These are phyloP conservation scores for Haberlea rhodopensis DNA, from an alignment of 257 asterid genomes.

Conservation along the genomic window DNA sequence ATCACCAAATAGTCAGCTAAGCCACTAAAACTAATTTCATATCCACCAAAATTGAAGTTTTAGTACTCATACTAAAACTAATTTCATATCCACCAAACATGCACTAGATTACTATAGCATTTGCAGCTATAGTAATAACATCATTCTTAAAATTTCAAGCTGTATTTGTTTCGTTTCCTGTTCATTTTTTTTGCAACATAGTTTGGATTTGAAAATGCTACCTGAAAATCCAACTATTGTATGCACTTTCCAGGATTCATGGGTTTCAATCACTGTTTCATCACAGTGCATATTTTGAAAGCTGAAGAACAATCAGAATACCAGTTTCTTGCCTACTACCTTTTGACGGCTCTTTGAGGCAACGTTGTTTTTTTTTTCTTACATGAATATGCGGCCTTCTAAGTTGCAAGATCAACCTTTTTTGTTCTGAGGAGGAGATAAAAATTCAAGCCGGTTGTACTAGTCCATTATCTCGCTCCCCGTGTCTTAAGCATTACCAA, in stretches of 20 bases:
- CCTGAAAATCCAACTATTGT: background rate
- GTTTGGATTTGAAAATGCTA: background rate
- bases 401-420: background rate
- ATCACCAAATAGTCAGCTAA: too few species aligned
- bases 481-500: too few species aligned
- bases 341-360: background rate
- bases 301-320: background rate
- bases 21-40: too few species aligned
- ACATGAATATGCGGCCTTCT: background rate
- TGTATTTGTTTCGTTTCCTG: background rate
- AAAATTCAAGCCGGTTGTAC: background rate
- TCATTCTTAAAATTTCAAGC: background rate
- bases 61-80: too few species aligned
- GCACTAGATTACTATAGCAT: too few species aligned
- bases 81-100: too few species aligned
- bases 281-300: conserved; percentile 3
- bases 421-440: too few species aligned
- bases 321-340: background rate
- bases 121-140: too few species aligned
- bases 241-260: background rate
- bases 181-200: background rate
- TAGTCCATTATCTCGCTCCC: background rate
- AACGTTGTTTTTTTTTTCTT: background rate
- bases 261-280: background rate
- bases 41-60: too few species aligned